Evolutionary conservation across 768 basidiomycete genomes (phyloP).

Genomic region (Lanmaoa rubissima): DNA sequence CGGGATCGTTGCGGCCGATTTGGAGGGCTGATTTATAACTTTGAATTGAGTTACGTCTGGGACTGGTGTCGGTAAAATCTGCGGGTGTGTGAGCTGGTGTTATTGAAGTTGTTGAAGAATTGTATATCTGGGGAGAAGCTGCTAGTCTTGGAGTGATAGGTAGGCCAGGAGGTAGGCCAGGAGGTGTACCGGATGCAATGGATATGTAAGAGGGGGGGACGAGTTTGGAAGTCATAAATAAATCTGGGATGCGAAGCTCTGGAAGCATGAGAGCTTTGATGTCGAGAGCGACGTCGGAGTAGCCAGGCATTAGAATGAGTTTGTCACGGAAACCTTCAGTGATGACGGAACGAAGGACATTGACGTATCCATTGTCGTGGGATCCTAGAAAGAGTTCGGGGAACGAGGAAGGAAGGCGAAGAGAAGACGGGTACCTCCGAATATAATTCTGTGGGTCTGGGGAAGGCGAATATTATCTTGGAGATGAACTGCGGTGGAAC

Average conservation of each 20-base stretch:
- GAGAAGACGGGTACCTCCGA: constrained; percentile 49
- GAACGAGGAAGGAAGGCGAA: not conserved
- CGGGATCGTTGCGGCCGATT: constrained; percentile 22
- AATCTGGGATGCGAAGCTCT: constrained; percentile 48
- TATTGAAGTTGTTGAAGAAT: constrained; percentile 12
- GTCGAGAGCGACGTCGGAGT: constrained; percentile 57
- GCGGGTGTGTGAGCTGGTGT: not conserved
- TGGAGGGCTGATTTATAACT: constrained; percentile 45
- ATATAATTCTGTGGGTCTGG: constrained; percentile 64
- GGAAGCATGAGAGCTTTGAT: constrained; percentile 59
- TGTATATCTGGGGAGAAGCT: constrained; percentile 7
- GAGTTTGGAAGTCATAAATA: constrained; percentile 62
- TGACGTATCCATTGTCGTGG: constrained; percentile 72
- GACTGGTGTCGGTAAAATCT: constrained; percentile 13
- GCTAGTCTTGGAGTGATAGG: constrained; percentile 15
- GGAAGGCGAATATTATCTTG: constrained; percentile 47
- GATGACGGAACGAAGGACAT: constrained; percentile 58
- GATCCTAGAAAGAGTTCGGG: constrained; percentile 44
- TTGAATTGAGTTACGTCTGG: constrained; percentile 27
- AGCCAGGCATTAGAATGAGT: constrained; percentile 62
- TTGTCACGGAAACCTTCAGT: constrained; percentile 65
- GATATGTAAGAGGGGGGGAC: constrained; percentile 27
- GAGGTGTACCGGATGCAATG: constrained; percentile 25
- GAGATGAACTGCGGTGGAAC: constrained; percentile 35
- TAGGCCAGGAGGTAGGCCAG: constrained; percentile 29